Conservation (phyloP, 345 rosid genomes). For the Toxicodendron radicans region DNA sequence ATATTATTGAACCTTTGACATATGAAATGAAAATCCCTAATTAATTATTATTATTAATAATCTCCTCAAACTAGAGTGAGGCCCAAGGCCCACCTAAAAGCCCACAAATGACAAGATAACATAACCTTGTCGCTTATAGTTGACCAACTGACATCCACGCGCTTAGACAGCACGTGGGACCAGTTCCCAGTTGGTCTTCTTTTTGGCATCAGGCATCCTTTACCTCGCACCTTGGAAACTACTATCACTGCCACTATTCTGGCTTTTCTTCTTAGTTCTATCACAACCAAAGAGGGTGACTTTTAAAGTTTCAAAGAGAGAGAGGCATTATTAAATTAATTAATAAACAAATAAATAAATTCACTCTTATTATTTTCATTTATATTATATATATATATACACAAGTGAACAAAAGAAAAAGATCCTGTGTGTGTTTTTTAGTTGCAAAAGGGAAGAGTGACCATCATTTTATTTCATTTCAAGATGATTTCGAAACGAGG, state of each 20-base stretch:
- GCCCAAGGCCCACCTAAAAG: slow-evolving; percentile 4
- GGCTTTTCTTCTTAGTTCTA: background rate
- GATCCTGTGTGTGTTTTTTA: background rate
- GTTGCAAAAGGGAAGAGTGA: background rate
- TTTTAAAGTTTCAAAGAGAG: slow-evolving; percentile 1
- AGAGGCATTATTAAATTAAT: background rate
- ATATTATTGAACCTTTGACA: no score
- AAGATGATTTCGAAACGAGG: background rate
- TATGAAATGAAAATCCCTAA: no score
- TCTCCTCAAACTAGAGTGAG: background rate
- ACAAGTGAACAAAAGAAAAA: slow-evolving; percentile 7
- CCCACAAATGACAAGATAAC: slow-evolving; percentile 12
- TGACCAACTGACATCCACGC: slow-evolving; percentile 52
- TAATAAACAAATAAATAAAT: background rate
- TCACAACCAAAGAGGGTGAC: slow-evolving; percentile 14
- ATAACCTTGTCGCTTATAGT: slow-evolving; percentile 32
- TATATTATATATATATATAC: slow-evolving; percentile 15
- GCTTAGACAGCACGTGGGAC: slow-evolving; percentile 37
- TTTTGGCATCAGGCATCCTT: slow-evolving; percentile 37
- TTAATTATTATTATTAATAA: no score
- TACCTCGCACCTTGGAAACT: slow-evolving; percentile 39
- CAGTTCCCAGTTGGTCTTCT: slow-evolving; percentile 15
- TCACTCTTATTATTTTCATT: no score
- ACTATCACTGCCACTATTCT: slow-evolving; percentile 26
- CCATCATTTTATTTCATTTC: background rate